phyloP scores from a whole-genome alignment of 176 grass and related monocot genomes.

The Triticum timopheevii region DNA sequence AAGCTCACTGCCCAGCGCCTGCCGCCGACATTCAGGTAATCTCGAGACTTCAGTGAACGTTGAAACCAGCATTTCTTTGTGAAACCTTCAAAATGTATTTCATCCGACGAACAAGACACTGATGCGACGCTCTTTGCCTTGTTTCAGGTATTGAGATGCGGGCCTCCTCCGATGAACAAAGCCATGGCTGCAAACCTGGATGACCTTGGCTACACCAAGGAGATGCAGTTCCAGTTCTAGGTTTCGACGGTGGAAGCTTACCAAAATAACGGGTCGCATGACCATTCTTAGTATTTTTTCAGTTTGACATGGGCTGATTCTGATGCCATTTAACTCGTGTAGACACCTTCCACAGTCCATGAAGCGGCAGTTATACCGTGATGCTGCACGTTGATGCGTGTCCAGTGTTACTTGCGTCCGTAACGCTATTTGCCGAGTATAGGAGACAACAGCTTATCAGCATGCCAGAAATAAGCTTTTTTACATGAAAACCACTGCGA shows the following conservation, averaged over 20 bases:
- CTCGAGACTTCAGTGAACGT: neutral
- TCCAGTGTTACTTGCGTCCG: neutral
- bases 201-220: constrained; percentile 80
- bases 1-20: constrained; percentile 66
- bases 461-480: too few relatives aligned
- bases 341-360: neutral
- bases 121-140: neutral
- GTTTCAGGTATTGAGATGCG: constrained; percentile 88
- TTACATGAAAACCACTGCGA: too few relatives aligned
- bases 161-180: constrained; percentile 97
- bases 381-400: neutral
- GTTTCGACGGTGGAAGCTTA: neutral
- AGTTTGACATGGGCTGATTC: neutral
- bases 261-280: neutral
- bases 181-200: constrained; percentile 85
- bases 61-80: neutral
- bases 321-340: neutral
- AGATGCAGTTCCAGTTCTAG: constrained; percentile 97
- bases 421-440: neutral
- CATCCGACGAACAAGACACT: neutral
- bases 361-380: neutral
- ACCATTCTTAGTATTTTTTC: neutral
- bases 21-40: constrained; percentile 83
- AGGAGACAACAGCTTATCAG: neutral
- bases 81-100: neutral